These are phyloP conservation scores for Solidago caesia DNA, from an alignment of 129 eudicot genomes.

Conservation along the genomic window DNA sequence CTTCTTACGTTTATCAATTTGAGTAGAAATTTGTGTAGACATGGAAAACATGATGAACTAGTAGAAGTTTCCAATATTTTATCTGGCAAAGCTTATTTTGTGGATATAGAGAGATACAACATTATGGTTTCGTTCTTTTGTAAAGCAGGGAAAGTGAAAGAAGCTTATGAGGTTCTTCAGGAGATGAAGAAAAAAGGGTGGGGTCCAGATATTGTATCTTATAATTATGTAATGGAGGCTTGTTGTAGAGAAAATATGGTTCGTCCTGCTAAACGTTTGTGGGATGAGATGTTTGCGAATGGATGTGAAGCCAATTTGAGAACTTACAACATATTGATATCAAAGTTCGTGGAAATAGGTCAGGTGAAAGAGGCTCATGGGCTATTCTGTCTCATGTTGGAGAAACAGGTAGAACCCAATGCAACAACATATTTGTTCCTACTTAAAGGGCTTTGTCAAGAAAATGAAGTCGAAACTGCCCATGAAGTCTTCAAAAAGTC, in stretches of 20 bases:
- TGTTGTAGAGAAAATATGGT: slow-evolving; percentile 73
- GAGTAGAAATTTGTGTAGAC: slow-evolving; percentile 63
- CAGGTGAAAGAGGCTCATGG: slow-evolving; percentile 60
- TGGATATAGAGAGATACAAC: slow-evolving; percentile 44
- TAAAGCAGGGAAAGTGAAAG: slow-evolving; percentile 65
- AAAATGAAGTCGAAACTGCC: slow-evolving; percentile 52
- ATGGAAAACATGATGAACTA: slow-evolving; percentile 51
- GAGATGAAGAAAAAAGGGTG: slow-evolving; percentile 79
- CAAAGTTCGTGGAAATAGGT: slow-evolving; percentile 53
- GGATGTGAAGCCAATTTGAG: slow-evolving; percentile 59
- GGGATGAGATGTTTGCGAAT: slow-evolving; percentile 97
- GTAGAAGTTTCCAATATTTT: slow-evolving; percentile 44
- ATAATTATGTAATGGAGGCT: slow-evolving; percentile 76
- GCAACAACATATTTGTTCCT: slow-evolving; percentile 41
- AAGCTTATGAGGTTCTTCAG: slow-evolving; percentile 59
- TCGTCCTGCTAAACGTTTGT: slow-evolving; percentile 87
- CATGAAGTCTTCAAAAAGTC: slow-evolving; percentile 48
- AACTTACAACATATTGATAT: slow-evolving; percentile 61
- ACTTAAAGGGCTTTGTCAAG: slow-evolving; percentile 66
- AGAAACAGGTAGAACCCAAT: slow-evolving; percentile 57
- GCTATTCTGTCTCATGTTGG: slow-evolving; percentile 57
- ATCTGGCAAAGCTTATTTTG: slow-evolving; percentile 61
- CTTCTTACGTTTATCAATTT: slow-evolving; percentile 57
- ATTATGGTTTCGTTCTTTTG: slow-evolving; percentile 56
- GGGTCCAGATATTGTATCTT: slow-evolving; percentile 54